Evolutionary conservation across 345 rosid genomes (phyloP).

Genomic region (Xanthoceras sorbifolium): DNA sequence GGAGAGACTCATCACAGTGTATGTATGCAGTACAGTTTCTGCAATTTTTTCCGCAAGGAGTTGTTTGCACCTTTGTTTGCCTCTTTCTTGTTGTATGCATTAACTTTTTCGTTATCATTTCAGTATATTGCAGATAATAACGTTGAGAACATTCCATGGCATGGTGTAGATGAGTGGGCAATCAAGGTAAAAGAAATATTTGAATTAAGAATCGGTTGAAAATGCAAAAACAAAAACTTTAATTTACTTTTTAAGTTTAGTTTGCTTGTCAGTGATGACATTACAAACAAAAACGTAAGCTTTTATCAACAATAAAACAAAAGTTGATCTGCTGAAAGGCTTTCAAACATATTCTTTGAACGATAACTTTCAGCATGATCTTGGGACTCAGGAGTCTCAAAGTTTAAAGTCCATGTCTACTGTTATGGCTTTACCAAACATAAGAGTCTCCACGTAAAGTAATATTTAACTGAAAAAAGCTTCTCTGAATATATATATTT

Average conservation of each 20-base stretch:
- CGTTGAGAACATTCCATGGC: slow-evolving; percentile 86
- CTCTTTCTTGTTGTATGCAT: slow-evolving; percentile 1
- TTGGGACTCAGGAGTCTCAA: background rate
- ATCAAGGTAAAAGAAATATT: slow-evolving; percentile 61
- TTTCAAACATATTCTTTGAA: background rate
- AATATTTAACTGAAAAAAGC: background rate
- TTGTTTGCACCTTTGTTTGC: background rate
- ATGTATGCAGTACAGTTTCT: slow-evolving; percentile 31
- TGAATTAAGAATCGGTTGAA: background rate
- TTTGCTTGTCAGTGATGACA: background rate
- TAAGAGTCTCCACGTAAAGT: background rate
- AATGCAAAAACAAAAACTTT: background rate
- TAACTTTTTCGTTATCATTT: slow-evolving; percentile 22
- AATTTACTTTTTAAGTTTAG: background rate
- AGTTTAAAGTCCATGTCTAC: background rate
- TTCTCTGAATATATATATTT: background rate
- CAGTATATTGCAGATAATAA: slow-evolving; percentile 83
- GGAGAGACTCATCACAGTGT: slow-evolving; percentile 95
- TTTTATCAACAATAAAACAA: background rate
- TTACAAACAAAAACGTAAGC: background rate
- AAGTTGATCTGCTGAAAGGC: background rate
- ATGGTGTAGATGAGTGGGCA: slow-evolving; percentile 76
- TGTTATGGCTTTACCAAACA: background rate
- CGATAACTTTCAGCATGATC: background rate
- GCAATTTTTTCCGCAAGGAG: background rate